Evolutionary conservation across 441 rosid species (phyloP).

Genomic region (Populus hybrid): DNA sequence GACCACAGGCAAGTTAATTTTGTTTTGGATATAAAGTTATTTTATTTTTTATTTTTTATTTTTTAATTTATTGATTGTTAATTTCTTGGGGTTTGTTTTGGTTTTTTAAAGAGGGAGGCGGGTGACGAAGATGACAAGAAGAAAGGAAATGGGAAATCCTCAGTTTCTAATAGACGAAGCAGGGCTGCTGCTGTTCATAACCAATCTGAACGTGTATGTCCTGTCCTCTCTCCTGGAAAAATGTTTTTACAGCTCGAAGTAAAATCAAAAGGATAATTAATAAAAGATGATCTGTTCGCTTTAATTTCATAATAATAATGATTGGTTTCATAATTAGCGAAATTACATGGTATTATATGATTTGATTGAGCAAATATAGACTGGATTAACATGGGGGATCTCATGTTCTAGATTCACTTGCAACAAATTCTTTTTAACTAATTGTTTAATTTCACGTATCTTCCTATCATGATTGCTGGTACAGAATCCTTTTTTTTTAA

Average conservation of each 20-base stretch:
- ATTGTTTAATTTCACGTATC: too few species aligned
- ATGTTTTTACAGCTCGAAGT: background rate
- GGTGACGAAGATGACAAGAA: constrained; percentile 44
- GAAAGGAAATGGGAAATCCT: constrained; percentile 52
- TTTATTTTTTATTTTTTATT: background rate
- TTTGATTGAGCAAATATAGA: background rate
- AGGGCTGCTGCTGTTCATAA: constrained; percentile 94
- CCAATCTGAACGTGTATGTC: constrained; percentile 89
- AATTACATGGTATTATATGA: background rate
- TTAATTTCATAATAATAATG: too few species aligned
- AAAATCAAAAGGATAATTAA: background rate
- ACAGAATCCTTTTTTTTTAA: background rate
- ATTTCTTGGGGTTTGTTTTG: background rate
- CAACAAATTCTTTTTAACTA: too few species aligned
- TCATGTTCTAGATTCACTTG: too few species aligned
- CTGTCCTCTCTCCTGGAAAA: background rate
- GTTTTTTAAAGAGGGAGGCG: constrained; percentile 31
- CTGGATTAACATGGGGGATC: background rate
- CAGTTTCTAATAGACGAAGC: constrained; percentile 67
- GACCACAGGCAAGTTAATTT: constrained; percentile 39
- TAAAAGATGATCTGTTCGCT: background rate
- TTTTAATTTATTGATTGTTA: background rate
- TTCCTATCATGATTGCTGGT: background rate
- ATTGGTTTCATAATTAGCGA: background rate
- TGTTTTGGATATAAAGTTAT: background rate